Conservation (phyloP, 352 stramenopile genomes). For the Pythium folliculosum region DNA sequence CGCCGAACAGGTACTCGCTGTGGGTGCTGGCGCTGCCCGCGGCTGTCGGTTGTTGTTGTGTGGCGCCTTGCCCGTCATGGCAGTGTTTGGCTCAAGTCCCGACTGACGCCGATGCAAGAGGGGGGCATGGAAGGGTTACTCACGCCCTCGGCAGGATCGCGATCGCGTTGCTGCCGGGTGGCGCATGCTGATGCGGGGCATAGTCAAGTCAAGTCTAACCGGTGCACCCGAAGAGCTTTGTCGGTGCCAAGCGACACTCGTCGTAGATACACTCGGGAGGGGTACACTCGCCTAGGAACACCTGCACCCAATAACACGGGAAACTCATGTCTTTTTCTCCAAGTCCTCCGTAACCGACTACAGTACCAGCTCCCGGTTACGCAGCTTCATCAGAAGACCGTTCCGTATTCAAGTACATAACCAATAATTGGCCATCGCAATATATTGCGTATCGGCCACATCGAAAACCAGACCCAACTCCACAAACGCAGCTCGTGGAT, state of each 20-base stretch:
- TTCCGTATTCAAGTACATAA: too few relatives aligned
- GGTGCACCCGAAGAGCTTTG: background rate
- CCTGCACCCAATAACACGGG: background rate
- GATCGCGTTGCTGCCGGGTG: conserved; percentile 10
- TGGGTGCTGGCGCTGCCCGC: background rate
- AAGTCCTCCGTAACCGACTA: background rate
- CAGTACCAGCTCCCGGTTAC: background rate
- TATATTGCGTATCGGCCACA: background rate
- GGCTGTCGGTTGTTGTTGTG: background rate
- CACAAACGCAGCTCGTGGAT: background rate
- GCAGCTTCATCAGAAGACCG: background rate
- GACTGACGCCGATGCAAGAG: conserved; percentile 12
- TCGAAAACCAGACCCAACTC: too few relatives aligned
- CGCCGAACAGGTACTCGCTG: background rate
- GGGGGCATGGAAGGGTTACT: background rate
- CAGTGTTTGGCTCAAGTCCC: background rate
- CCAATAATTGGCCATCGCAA: background rate
- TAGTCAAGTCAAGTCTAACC: background rate
- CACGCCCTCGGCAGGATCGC: background rate
- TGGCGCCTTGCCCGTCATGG: background rate
- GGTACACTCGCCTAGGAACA: background rate
- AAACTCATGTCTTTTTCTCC: background rate
- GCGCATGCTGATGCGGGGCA: background rate
- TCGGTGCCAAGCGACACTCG: background rate
- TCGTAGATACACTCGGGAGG: background rate